Evolutionary conservation across 2,329 filamentous ascomycete species (phyloP).

Genomic region (Metarhizium sp.): DNA sequence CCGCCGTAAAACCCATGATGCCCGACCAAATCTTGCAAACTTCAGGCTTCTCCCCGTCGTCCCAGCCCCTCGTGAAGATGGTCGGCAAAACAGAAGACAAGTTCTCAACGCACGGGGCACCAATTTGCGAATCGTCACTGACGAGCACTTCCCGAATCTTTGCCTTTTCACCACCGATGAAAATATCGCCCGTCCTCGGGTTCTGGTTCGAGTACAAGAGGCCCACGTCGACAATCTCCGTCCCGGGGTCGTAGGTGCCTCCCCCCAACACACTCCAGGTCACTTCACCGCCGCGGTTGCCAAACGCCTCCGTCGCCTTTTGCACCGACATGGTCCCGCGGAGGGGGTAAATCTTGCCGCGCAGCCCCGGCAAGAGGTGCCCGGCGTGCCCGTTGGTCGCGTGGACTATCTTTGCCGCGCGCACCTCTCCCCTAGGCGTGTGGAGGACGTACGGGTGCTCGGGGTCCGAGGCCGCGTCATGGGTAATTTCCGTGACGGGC

Average conservation of each 20-base stretch:
- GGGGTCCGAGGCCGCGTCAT: too few relatives aligned
- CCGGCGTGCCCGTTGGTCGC: too few relatives aligned
- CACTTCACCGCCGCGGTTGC: too few relatives aligned
- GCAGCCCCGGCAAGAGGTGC: too few relatives aligned
- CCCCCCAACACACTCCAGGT: slow-evolving; percentile 15
- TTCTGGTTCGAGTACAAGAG: slow-evolving; percentile 17
- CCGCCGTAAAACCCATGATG: slow-evolving; percentile 33
- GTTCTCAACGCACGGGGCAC: slow-evolving; percentile 21
- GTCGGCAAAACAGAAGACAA: slow-evolving; percentile 27
- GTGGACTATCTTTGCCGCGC: too few relatives aligned
- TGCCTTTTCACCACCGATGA: slow-evolving; percentile 41
- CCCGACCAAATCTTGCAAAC: slow-evolving; percentile 37
- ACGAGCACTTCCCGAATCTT: slow-evolving; percentile 28
- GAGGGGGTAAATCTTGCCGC: too few relatives aligned
- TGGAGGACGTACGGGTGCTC: too few relatives aligned
- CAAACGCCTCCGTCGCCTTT: too few relatives aligned
- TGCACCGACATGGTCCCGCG: too few relatives aligned
- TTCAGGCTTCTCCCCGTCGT: slow-evolving; percentile 10
- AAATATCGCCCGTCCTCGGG: slow-evolving; percentile 28
- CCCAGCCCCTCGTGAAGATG: slow-evolving; percentile 25
- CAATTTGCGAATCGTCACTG: slow-evolving; percentile 31
- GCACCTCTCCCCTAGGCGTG: too few relatives aligned
- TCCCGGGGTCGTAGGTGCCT: slow-evolving; percentile 34
- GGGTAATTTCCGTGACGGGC: slow-evolving; percentile 16
- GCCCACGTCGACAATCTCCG: slow-evolving; percentile 17